Base-by-base conservation (phyloP, 164 flowering plant species). In the Taxillus chinensis region DNA sequence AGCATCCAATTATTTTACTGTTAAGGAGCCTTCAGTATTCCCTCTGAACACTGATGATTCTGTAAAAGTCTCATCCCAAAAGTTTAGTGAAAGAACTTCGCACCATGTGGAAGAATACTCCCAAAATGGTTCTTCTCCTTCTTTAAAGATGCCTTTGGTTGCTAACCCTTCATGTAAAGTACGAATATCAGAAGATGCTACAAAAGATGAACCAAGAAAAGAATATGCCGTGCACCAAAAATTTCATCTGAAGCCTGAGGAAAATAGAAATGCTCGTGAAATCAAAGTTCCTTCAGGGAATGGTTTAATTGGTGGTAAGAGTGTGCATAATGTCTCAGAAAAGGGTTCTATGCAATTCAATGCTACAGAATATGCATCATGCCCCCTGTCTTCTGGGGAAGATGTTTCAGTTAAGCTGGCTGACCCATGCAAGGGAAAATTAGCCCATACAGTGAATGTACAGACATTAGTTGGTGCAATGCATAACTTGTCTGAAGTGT, bases 401-500 rank as follows among this genome's bases (percentile, higher is more conserved):
- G 62, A 57, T 66, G 59, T 49, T 67, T 41, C 75, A 55, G 3
- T 51, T 64, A 67, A 65, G 62, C 71, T 46, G 49, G 15, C 39
- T 9, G 50, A 61, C 45, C 52, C 27, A n/a, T 16, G 7, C 56
- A 61, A 65, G 41, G 65, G 11, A 57, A 65, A 51, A 16, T 60
- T 72, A 41, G 40, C 52, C 60, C 70, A 73, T 12, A 75, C 63
- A 61, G 39, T 68, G 40, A 64, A 77, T 76, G 67, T 75, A 27
- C 69, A 60, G 10, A 15, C 71, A 51, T 56, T 87, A 45, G 63
- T 84, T 62, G 68, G 71, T 51, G 61, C 80, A 61, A 71, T 90
- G 57, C 74, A 68, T 62, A 75, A 68, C 64, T 73, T 85, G 13
- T 87, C 96, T 46, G 82, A 82, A 60, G 58, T 80, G 68, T 82